Percentiles rank a stretch among this genome's conserved stretches.
Evolutionary conservation across 2,329 filamentous ascomycete species (phyloP).

Genomic region (Arthroderma sp.): DNA sequence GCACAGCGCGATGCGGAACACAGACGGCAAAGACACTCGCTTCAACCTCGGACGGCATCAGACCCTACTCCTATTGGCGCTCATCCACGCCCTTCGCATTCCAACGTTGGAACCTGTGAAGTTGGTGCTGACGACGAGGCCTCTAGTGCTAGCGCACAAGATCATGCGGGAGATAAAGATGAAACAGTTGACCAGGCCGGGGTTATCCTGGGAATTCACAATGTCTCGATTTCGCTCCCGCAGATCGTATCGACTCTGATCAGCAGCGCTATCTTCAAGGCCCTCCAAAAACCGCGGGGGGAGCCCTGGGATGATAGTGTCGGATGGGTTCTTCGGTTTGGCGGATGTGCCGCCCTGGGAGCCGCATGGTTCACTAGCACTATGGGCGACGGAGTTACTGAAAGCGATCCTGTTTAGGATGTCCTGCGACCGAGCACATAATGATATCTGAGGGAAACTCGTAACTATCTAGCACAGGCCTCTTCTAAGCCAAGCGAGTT

Average conservation of each 20-base stretch:
- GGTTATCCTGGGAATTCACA: constrained; percentile 87
- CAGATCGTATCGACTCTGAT: constrained; percentile 82
- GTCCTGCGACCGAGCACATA: no score
- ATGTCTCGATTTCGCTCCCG: constrained; percentile 82
- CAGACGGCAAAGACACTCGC: constrained; percentile 35
- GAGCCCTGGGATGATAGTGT: constrained; percentile 76
- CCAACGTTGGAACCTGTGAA: constrained; percentile 7
- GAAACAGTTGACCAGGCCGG: constrained; percentile 64
- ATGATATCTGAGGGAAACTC: no score
- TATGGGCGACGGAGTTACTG: constrained; percentile 49
- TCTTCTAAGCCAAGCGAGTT: no score
- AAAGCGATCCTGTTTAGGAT: not conserved
- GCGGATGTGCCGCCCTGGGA: constrained; percentile 63
- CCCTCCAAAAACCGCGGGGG: constrained; percentile 77
- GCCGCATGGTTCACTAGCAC: constrained; percentile 61
- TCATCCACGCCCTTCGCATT: not conserved
- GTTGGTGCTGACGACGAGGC: constrained; percentile 20
- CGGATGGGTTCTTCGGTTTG: constrained; percentile 72
- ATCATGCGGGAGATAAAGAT: constrained; percentile 31
- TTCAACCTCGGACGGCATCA: constrained; percentile 10
- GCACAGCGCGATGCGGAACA: constrained; percentile 63
- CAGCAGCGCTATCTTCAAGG: constrained; percentile 71
- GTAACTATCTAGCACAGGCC: no score
- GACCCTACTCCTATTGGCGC: not conserved
- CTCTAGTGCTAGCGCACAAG: constrained; percentile 21